These are phyloP conservation scores for Thelephora aurantiotincta DNA, from an alignment of 768 basidiomycete species.

Conservation along the genomic window DNA sequence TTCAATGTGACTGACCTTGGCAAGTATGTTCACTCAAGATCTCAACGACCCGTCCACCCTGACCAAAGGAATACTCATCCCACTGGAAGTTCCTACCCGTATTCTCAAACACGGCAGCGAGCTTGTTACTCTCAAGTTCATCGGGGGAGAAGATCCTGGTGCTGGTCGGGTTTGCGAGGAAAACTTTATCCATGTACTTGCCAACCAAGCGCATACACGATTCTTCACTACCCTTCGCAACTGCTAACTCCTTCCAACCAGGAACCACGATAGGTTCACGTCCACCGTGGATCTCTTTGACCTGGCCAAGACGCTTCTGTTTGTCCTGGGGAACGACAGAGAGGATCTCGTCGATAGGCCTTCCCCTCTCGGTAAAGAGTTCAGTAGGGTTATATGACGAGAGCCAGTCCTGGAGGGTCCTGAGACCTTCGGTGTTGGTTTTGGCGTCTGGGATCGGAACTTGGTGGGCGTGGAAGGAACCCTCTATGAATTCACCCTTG, in stretches of 20 bases:
- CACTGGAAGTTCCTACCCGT: slow-evolving; percentile 74
- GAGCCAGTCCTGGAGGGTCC: slow-evolving; percentile 58
- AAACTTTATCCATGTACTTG: slow-evolving; percentile 38
- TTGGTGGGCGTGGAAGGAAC: slow-evolving; percentile 78
- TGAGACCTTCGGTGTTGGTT: slow-evolving; percentile 47
- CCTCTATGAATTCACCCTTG: slow-evolving; percentile 62
- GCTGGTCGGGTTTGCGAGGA: slow-evolving; percentile 52
- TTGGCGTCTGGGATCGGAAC: slow-evolving; percentile 71
- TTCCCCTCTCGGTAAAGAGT: slow-evolving; percentile 45
- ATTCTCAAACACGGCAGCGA: slow-evolving; percentile 63
- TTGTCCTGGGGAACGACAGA: slow-evolving; percentile 37
- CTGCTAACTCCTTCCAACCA: slow-evolving; percentile 44
- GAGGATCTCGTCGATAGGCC: slow-evolving; percentile 41
- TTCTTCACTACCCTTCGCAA: slow-evolving; percentile 39
- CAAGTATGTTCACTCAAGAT: slow-evolving; percentile 84
- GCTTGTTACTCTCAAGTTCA: slow-evolving; percentile 77
- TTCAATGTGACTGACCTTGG: slow-evolving; percentile 30
- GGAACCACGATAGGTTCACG: slow-evolving; percentile 51
- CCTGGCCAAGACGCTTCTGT: slow-evolving; percentile 55
- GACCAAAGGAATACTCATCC: slow-evolving; percentile 51
- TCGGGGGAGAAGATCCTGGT: slow-evolving; percentile 92
- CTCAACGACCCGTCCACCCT: slow-evolving; percentile 77
- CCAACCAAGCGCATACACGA: slow-evolving; percentile 72
- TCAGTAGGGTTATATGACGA: slow-evolving; percentile 53
- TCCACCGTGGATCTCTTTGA: slow-evolving; percentile 49